Evolutionary conservation across 805 yeast genomes (phyloP).

Genomic region (Zygoascus tannicola): DNA sequence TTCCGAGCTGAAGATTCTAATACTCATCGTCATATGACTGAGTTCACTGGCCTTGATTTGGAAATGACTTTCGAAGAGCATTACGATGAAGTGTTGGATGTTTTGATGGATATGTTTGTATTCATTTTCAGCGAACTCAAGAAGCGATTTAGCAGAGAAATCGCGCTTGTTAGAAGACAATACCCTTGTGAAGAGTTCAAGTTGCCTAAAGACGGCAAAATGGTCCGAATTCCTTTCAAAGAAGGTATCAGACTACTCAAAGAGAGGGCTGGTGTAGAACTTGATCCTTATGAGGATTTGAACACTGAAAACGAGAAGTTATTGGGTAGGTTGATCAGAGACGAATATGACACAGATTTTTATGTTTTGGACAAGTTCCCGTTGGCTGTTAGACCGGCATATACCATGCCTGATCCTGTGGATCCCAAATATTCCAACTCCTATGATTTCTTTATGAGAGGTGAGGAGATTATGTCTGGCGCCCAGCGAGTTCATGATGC

Average conservation of each 20-base stretch:
- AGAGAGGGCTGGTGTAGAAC: slow-evolving; percentile 76
- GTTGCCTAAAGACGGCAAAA: slow-evolving; percentile 86
- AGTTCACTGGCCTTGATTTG: slow-evolving; percentile 92
- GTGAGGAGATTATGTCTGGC: slow-evolving; percentile 98
- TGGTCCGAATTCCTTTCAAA: slow-evolving; percentile 81
- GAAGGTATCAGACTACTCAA: slow-evolving; percentile 85
- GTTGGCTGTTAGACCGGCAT: slow-evolving; percentile 91
- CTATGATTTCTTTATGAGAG: slow-evolving; percentile 99
- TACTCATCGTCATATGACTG: slow-evolving; percentile 99
- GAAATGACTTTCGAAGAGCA: slow-evolving; percentile 99
- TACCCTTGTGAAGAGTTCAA: slow-evolving; percentile 97
- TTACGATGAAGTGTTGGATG: slow-evolving; percentile 78
- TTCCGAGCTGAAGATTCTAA: slow-evolving; percentile 99
- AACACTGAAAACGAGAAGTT: slow-evolving; percentile 91
- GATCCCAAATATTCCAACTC: slow-evolving; percentile 93
- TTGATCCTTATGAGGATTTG: slow-evolving; percentile 74
- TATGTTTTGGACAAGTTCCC: slow-evolving; percentile 98
- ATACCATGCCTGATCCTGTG: slow-evolving; percentile 96
- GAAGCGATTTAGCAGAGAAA: slow-evolving; percentile 69
- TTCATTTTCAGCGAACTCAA: slow-evolving; percentile 82
- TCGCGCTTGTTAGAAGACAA: slow-evolving; percentile 83
- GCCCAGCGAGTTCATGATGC: slow-evolving; percentile 99
- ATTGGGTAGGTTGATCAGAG: slow-evolving; percentile 84
- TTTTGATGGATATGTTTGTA: slow-evolving; percentile 63
- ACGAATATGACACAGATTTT: slow-evolving; percentile 94